These are phyloP conservation scores for Diversispora epigaea DNA, from an alignment of 192 early-diverging fungal genomes.

Conservation along the genomic window DNA sequence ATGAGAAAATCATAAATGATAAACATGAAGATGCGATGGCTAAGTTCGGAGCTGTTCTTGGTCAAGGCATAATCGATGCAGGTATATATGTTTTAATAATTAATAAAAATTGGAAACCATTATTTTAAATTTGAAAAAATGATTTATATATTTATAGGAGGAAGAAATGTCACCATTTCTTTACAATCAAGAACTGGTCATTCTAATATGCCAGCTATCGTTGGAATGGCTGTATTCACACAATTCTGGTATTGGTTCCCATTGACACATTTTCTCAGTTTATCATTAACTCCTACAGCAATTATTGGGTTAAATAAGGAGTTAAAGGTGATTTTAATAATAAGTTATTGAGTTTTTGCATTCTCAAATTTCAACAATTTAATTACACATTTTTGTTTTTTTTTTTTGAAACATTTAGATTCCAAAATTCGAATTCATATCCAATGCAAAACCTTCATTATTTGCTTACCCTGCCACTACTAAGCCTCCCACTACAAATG, in stretches of 20 bases:
- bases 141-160: conserved; percentile 50
- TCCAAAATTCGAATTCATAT: conserved; percentile 83
- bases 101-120: neutral
- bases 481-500: conserved; percentile 76
- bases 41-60: conserved; percentile 93
- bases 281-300: conserved; percentile 94
- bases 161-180: conserved; percentile 95
- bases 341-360: neutral
- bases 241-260: conserved; percentile 99
- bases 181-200: conserved; percentile 85
- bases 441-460: conserved; percentile 82
- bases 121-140: neutral
- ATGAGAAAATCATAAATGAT: conserved; percentile 83
- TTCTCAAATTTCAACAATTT: neutral
- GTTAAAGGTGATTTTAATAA: conserved; percentile 54
- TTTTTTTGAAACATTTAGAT: conserved; percentile 41
- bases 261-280: conserved; percentile 89
- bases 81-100: conserved; percentile 43
- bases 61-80: conserved; percentile 98
- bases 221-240: conserved; percentile 97
- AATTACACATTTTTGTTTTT: neutral
- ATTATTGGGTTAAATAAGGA: conserved; percentile 93
- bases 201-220: conserved; percentile 91
- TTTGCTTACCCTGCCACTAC: conserved; percentile 91
- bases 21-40: conserved; percentile 92